Percentiles rank a stretch among this genome's conserved stretches.
Conservation (phyloP, 2,329 filamentous ascomycete species). For the Verticillium klebahnii region DNA sequence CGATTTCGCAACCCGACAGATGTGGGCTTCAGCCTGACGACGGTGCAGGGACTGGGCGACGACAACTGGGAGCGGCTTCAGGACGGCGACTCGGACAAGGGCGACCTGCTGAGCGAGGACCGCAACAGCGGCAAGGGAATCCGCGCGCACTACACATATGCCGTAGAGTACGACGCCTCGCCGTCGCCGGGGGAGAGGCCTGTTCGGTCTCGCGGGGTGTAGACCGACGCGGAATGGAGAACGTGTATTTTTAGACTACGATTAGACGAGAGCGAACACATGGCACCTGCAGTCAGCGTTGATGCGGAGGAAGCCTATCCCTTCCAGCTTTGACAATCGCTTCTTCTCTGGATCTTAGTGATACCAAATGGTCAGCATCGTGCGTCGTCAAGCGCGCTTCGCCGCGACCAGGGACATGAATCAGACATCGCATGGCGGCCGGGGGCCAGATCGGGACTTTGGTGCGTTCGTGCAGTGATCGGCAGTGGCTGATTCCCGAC, state of each 20-base stretch:
- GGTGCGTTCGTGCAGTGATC: background rate
- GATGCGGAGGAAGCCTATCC: background rate
- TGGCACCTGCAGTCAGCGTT: background rate
- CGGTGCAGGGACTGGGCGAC: slow-evolving; percentile 9
- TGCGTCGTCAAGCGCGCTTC: background rate
- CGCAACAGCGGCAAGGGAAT: slow-evolving; percentile 4
- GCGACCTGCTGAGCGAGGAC: slow-evolving; percentile 3
- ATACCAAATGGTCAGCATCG: background rate
- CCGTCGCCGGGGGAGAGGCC: background rate
- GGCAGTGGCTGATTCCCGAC: background rate
- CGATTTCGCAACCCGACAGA: slow-evolving; percentile 6
- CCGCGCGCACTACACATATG: slow-evolving; percentile 11
- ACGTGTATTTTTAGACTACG: background rate
- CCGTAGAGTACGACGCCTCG: background rate
- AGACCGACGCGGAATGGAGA: background rate
- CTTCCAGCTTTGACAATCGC: background rate
- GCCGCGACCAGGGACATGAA: background rate
- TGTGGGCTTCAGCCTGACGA: slow-evolving; percentile 5
- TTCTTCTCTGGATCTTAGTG: background rate
- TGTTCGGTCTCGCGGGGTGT: background rate
- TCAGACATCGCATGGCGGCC: background rate
- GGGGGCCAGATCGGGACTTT: background rate
- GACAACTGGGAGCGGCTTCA: slow-evolving; percentile 12
- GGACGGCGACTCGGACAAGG: slow-evolving; percentile 12
- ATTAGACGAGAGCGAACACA: background rate